A percentile compares a stretch with the other conserved stretches of the same genome.
Conservation (phyloP, 768 basidiomycete species). For the Coprinopsis sp. region DNA sequence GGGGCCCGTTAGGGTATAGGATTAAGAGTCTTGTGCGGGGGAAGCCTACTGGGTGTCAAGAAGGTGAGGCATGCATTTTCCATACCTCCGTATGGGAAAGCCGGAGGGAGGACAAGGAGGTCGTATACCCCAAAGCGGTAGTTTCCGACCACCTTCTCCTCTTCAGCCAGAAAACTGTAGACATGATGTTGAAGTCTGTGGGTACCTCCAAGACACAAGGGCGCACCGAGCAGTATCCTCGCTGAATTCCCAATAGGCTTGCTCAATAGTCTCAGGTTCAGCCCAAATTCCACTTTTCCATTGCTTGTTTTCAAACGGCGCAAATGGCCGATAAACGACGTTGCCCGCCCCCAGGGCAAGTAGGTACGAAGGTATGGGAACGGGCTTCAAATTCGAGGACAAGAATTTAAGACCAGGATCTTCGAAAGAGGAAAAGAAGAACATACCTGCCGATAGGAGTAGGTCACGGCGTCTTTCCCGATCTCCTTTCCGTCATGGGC, state of each 20-base stretch:
- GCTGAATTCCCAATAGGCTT: slow-evolving; percentile 82
- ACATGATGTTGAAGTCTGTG: neutral
- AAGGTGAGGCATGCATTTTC: slow-evolving; percentile 90
- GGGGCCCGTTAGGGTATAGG: neutral
- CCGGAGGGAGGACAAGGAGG: slow-evolving; percentile 80
- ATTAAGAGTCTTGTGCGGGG: neutral
- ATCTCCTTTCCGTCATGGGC: slow-evolving; percentile 69
- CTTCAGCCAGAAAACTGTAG: slow-evolving; percentile 66
- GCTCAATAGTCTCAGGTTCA: slow-evolving; percentile 58
- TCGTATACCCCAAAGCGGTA: slow-evolving; percentile 91
- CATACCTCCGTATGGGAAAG: slow-evolving; percentile 93
- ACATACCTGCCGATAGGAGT: slow-evolving; percentile 72
- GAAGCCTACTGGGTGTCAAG: slow-evolving; percentile 70
- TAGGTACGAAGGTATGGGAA: slow-evolving; percentile 88
- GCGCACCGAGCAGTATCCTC: slow-evolving; percentile 76
- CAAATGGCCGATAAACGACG: slow-evolving; percentile 71
- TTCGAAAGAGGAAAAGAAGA: neutral
- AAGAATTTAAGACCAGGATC: neutral
- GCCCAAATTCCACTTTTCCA: slow-evolving; percentile 81
- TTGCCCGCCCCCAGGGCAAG: slow-evolving; percentile 73
- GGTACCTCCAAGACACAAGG: neutral
- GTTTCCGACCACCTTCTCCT: slow-evolving; percentile 67
- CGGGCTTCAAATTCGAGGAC: slow-evolving; percentile 45
- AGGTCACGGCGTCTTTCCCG: slow-evolving; percentile 70
- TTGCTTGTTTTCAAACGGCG: slow-evolving; percentile 75